phyloP scores from a whole-genome alignment of 2,329 filamentous ascomycete genomes.

The Alternaria atra region DNA sequence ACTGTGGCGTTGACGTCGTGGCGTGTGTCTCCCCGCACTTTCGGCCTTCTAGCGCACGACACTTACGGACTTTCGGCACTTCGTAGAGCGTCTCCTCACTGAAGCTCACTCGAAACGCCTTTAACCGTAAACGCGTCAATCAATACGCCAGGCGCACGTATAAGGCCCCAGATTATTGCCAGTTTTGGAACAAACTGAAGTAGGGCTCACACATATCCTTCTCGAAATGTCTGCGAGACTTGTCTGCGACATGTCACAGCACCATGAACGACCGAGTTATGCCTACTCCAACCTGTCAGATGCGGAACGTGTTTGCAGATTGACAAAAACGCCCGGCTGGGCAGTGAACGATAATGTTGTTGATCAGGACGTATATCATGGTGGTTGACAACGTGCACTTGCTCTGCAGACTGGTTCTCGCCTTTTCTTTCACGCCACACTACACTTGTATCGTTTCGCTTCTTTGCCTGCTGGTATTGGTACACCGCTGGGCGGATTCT shows the following conservation, averaged over 20 bases:
- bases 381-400: slow-evolving; percentile 2
- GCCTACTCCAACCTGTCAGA: slow-evolving; percentile 13
- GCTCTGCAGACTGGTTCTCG: slow-evolving; percentile 10
- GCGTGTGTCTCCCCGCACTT: not conserved
- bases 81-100: not conserved
- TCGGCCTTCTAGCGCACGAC: not conserved
- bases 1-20: not conserved
- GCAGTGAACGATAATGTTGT: slow-evolving; percentile 2
- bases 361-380: slow-evolving; percentile 5
- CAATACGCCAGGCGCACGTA: not conserved
- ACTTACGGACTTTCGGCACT: not conserved
- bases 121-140: not conserved
- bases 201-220: not conserved
- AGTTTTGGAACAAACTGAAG: not conserved
- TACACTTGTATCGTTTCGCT: slow-evolving; percentile 8
- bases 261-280: slow-evolving; percentile 13
- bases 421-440: not conserved
- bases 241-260: slow-evolving; percentile 15
- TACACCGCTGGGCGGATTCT: slow-evolving; percentile 22
- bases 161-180: slow-evolving; percentile 1
- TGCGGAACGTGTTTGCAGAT: slow-evolving; percentile 10
- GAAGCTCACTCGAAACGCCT: not conserved
- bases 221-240: slow-evolving; percentile 6
- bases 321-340: slow-evolving; percentile 2
- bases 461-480: slow-evolving; percentile 17